A percentile compares a stretch with the other conserved stretches of the same genome.
Conservation (phyloP, 2,329 filamentous ascomycete genomes). For the Arachnomyces sp. region DNA sequence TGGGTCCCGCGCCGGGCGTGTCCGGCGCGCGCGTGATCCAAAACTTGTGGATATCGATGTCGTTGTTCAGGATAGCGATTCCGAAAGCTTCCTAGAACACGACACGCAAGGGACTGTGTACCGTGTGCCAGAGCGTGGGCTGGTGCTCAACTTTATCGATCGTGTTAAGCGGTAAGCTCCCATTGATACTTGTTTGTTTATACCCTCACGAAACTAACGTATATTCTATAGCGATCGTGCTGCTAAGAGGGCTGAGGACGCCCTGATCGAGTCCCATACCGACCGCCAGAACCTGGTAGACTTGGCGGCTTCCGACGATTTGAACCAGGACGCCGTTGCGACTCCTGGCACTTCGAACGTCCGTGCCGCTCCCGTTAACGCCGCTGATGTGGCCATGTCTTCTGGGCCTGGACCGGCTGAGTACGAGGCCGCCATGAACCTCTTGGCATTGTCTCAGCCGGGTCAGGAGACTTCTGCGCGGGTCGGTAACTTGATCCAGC, state of each 20-base stretch:
- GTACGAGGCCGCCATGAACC: conserved; percentile 24
- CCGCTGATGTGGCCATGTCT: conserved; percentile 13
- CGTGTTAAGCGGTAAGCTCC: conserved; percentile 42
- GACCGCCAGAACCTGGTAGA: no score
- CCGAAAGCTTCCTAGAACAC: conserved; percentile 49
- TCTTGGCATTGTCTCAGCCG: conserved; percentile 22
- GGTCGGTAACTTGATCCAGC: conserved; percentile 23
- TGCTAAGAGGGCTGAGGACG: not conserved
- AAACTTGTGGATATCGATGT: conserved; percentile 63
- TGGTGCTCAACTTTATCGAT: conserved; percentile 65
- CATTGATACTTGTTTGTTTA: not conserved
- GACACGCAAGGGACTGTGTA: conserved; percentile 57
- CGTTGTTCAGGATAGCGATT: conserved; percentile 48
- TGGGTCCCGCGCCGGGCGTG: conserved; percentile 33
- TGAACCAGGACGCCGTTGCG: no score
- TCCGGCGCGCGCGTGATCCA: conserved; percentile 26
- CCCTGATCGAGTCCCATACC: no score
- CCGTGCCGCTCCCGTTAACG: no score
- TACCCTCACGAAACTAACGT: not conserved
- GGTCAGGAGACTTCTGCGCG: conserved; percentile 11
- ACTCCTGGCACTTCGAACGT: no score
- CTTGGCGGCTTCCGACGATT: no score
- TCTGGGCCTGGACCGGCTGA: conserved; percentile 16
- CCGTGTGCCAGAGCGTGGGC: conserved; percentile 54
- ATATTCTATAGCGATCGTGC: conserved; percentile 5